Base-by-base conservation (phyloP, 192 early-diverging fungal species). In the Ambispora gerdemannii region DNA sequence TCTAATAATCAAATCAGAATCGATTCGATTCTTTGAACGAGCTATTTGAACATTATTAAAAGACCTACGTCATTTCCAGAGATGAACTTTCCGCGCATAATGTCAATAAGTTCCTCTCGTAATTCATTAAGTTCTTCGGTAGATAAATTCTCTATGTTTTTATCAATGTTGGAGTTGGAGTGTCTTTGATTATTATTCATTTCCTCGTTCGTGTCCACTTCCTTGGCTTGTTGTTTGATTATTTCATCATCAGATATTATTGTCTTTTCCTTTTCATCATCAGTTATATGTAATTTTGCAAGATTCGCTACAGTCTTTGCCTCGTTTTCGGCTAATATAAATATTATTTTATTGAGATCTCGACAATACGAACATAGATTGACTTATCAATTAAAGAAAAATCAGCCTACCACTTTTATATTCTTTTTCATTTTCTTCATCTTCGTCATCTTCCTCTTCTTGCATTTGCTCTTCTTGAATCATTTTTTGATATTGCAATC, bases 61-160 rank as follows among this genome's bases (percentile, higher is more conserved):
- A 28, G 15, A 66, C 76, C 77, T 67, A 80, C 77, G 55, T 82
- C 80, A 47, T 69, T 53, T 24, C 80, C 80, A 27, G 52, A 64
- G 4, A 82, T 22, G 43, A 77, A 82, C 15, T 59, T 67, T 49
- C 74, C 75, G 71, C 79, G 76, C 71, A 82, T 67, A 20, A 82
- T 61, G 32, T 74, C 66, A 3, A 79, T 50, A 27, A 77, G 71
- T 43, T 82, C 78, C 10, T 73, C 50, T 30, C 70, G 38, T 38
- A 79, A n/a, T n/a, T n/a, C n/a, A n/a, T n/a, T n/a, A n/a, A n/a
- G n/a, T n/a, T n/a, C n/a, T n/a, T n/a, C n/a, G n/a, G n/a, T n/a
- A n/a, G n/a, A n/a, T n/a, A n/a, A n/a, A n/a, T n/a, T n/a, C n/a
- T n/a, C n/a, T n/a, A n/a, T n/a, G n/a, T n/a, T n/a, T n/a, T n/a